A percentile compares a stretch with the other conserved stretches of the same genome.
These are phyloP conservation scores for Solanum hybrid DNA, from an alignment of 305 asterid species.

Conservation along the genomic window DNA sequence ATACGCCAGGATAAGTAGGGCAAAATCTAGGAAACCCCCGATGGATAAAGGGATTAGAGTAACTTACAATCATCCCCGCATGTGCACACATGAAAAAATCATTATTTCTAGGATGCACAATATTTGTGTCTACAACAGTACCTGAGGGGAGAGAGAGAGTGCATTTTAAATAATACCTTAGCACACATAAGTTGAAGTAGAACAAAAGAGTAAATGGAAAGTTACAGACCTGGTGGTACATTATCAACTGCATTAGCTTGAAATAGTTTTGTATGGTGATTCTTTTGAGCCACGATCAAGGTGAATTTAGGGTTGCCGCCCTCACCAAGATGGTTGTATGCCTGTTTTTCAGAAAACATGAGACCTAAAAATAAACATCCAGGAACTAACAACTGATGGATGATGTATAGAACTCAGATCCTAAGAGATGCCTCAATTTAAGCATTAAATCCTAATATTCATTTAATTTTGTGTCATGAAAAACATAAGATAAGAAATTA, in stretches of 20 bases:
- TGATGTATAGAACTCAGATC: background rate
- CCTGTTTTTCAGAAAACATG: constrained; percentile 34
- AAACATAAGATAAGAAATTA: background rate
- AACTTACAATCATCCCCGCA: constrained; percentile 68
- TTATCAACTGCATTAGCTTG: constrained; percentile 62
- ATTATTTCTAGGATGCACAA: constrained; percentile 70
- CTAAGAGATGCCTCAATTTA: background rate
- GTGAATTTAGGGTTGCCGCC: constrained; percentile 73
- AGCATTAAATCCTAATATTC: background rate
- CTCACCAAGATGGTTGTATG: constrained; percentile 77
- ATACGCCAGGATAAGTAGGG: background rate
- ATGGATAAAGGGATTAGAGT: background rate
- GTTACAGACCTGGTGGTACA: constrained; percentile 69
- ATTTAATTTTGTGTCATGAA: background rate
- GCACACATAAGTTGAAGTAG: background rate
- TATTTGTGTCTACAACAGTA: constrained; percentile 65
- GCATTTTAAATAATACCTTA: background rate
- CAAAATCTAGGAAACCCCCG: background rate
- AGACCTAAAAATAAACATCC: background rate
- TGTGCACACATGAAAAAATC: constrained; percentile 91
- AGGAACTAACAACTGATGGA: background rate
- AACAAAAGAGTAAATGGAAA: background rate
- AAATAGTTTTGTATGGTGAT: constrained; percentile 73
- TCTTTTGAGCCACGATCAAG: constrained; percentile 74
- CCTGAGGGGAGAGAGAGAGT: constrained; percentile 38